Evolutionary conservation across 371 early-diverging fungal genomes (phyloP).

Genomic region (Amoeboaphelidium protococcarum): DNA sequence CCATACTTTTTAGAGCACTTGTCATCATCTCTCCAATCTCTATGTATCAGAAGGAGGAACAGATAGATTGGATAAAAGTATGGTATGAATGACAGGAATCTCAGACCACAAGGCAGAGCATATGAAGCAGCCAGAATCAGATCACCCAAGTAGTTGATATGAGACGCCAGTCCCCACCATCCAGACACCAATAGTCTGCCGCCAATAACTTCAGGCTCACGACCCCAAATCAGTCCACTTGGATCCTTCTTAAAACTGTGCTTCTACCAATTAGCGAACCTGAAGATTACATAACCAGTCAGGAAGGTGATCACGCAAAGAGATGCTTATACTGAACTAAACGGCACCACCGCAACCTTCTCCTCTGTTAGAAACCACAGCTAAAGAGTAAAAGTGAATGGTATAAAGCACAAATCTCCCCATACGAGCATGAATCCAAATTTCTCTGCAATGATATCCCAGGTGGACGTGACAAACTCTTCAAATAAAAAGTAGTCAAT

Average conservation of each 20-base stretch:
- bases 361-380: constrained; percentile 47
- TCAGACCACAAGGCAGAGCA: constrained; percentile 51
- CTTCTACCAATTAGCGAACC: constrained; percentile 63
- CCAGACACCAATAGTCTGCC: constrained; percentile 49
- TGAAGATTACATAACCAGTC: constrained; percentile 52
- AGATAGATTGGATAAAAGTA: constrained; percentile 46
- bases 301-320: constrained; percentile 21
- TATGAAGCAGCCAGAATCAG: constrained; percentile 61
- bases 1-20: constrained; percentile 4
- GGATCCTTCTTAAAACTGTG: constrained; percentile 53
- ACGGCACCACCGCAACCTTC: constrained; percentile 15
- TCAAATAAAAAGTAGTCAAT: no score
- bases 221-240: no score
- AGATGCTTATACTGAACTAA: constrained; percentile 20
- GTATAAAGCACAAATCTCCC: constrained; percentile 60
- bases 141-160: constrained; percentile 78
- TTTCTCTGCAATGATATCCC: constrained; percentile 19
- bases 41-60: neutral
- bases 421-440: constrained; percentile 28
- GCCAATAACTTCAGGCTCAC: no score
- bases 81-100: constrained; percentile 43
- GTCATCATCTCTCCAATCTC: constrained; percentile 1
- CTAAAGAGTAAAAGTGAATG: constrained; percentile 62
- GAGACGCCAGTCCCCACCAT: constrained; percentile 77
- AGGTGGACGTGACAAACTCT: no score